Percentiles rank a stretch among this genome's conserved stretches.
Evolutionary conservation across 2,329 filamentous ascomycete species (phyloP).

Genomic region (Diaporthe citrichinensis): DNA sequence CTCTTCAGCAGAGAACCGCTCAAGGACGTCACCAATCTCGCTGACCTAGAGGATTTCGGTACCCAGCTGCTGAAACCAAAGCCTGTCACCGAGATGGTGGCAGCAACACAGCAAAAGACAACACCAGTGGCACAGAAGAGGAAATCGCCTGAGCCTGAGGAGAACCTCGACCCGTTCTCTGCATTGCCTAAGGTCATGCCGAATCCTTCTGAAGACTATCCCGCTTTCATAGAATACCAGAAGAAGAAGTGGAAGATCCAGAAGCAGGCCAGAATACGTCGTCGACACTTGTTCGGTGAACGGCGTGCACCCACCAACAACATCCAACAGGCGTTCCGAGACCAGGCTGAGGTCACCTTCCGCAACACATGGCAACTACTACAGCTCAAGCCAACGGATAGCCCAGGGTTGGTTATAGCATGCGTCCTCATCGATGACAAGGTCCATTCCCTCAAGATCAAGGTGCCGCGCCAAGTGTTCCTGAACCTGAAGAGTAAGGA

Average conservation of each 20-base stretch:
- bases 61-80: conserved; percentile 76
- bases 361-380: conserved; percentile 96
- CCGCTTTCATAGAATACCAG: conserved; percentile 90
- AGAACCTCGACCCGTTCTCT: conserved; percentile 83
- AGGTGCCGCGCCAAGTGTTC: conserved; percentile 90
- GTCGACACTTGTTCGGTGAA: conserved; percentile 94
- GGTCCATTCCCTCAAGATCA: conserved; percentile 88
- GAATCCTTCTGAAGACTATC: conserved; percentile 86
- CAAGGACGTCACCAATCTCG: conserved; percentile 78
- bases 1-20: conserved; percentile 83
- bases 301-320: conserved; percentile 75
- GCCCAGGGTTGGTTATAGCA: conserved; percentile 87
- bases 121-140: conserved; percentile 73
- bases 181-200: conserved; percentile 88
- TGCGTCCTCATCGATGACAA: conserved; percentile 95
- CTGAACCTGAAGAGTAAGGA: conserved; percentile 91
- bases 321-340: conserved; percentile 82
- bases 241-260: conserved; percentile 99
- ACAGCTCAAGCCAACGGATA: conserved; percentile 86
- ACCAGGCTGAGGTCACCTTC: conserved; percentile 91
- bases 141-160: conserved; percentile 78
- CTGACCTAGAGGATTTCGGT: conserved; percentile 88
- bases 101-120: conserved; percentile 67
- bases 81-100: conserved; percentile 67
- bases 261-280: conserved; percentile 86